Conservation (phyloP, 2,329 filamentous ascomycete genomes). For the Triangularia setosa region DNA sequence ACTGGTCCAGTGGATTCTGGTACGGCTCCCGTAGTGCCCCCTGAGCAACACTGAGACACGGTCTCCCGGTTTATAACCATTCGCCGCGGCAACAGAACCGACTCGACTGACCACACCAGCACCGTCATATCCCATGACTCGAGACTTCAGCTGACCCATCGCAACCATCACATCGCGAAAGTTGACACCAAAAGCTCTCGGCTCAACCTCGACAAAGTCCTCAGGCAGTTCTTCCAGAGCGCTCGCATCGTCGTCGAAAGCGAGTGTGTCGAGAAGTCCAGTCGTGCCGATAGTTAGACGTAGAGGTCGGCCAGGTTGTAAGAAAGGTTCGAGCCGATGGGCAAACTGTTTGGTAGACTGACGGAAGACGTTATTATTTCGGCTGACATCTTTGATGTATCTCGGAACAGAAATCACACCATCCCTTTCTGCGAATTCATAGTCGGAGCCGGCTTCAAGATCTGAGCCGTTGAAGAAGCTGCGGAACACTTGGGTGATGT, state of each 20-base stretch:
- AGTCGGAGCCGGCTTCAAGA: slow-evolving; percentile 8
- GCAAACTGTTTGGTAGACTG: not conserved
- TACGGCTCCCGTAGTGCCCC: slow-evolving; percentile 20
- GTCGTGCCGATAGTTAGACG: slow-evolving; percentile 22
- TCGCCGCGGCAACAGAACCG: slow-evolving; percentile 10
- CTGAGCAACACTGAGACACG: slow-evolving; percentile 21
- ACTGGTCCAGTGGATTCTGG: slow-evolving; percentile 21
- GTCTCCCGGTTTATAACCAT: slow-evolving; percentile 23
- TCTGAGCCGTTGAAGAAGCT: slow-evolving; percentile 14
- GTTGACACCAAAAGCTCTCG: slow-evolving; percentile 35
- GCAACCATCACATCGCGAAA: slow-evolving; percentile 37
- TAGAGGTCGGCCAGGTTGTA: slow-evolving; percentile 21
- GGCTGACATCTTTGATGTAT: slow-evolving; percentile 20
- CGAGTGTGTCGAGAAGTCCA: slow-evolving; percentile 23
- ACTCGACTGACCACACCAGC: slow-evolving; percentile 25
- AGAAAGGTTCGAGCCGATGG: slow-evolving; percentile 19
- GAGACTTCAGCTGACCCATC: slow-evolving; percentile 25
- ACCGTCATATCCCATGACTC: slow-evolving; percentile 28
- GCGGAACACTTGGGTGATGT: slow-evolving; percentile 19
- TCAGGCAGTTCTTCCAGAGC: slow-evolving; percentile 18
- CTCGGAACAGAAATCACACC: slow-evolving; percentile 22
- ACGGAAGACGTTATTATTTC: slow-evolving; percentile 19
- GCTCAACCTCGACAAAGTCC: slow-evolving; percentile 33
- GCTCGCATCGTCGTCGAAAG: slow-evolving; percentile 22
- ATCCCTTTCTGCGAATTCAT: slow-evolving; percentile 21